A percentile compares a stretch with the other conserved stretches of the same genome.
Evolutionary conservation across 805 yeast genomes (phyloP).

Genomic region (Wickerhamiella occidentalis): DNA sequence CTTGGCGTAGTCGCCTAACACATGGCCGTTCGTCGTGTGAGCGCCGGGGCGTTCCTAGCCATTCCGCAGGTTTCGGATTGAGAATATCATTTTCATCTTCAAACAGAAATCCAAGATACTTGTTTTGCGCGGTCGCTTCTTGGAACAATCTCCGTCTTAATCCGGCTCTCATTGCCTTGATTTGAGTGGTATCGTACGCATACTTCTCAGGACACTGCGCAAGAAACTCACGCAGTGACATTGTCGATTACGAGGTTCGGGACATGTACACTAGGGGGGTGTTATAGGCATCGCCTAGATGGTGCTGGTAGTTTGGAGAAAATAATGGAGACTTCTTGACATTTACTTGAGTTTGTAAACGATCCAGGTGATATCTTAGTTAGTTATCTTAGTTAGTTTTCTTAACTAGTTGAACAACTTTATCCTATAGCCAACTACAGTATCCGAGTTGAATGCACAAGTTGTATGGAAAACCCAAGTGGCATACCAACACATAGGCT

Average conservation of each 20-base stretch:
- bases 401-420: too few relatives aligned
- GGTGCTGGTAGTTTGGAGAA: too few relatives aligned
- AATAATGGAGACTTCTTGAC: too few relatives aligned
- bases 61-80: constrained; percentile 13
- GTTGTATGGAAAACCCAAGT: too few relatives aligned
- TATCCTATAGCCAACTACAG: too few relatives aligned
- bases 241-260: background rate
- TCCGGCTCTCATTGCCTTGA: constrained; percentile 21
- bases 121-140: constrained; percentile 34
- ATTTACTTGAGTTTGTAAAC: too few relatives aligned
- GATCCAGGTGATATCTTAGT: too few relatives aligned
- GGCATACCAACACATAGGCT: too few relatives aligned
- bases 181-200: constrained; percentile 20
- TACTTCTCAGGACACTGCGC: constrained; percentile 25
- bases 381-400: too few relatives aligned
- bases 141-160: constrained; percentile 34
- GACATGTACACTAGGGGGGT: background rate
- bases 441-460: too few relatives aligned
- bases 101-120: constrained; percentile 23
- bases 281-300: too few relatives aligned
- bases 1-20: constrained; percentile 56
- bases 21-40: constrained; percentile 59
- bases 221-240: constrained; percentile 19
- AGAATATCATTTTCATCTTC: background rate
- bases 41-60: constrained; percentile 18